Conservation (phyloP, 176 grass and related monocot species). For the Metroxylon sagu region DNA sequence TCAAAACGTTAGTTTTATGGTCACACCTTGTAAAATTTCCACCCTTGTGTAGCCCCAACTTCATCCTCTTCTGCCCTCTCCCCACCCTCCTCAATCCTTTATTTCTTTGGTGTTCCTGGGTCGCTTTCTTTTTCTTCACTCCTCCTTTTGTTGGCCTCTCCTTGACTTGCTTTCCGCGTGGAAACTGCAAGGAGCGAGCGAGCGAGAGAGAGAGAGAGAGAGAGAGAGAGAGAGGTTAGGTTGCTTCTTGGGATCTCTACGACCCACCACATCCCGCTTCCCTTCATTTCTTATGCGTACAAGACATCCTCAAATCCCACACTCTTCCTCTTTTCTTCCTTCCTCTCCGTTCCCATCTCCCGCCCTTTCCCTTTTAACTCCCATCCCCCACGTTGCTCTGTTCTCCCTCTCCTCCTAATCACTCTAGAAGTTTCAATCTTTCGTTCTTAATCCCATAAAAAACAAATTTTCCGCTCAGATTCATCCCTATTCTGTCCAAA, state of each 20-base stretch:
- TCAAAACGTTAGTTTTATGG: too few relatives aligned
- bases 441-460: background rate
- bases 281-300: slow-evolving; percentile 67
- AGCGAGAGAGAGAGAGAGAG: slow-evolving; percentile 8
- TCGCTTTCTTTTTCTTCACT: slow-evolving; percentile 1
- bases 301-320: slow-evolving; percentile 46
- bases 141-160: background rate
- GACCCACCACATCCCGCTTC: slow-evolving; percentile 24
- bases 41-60: too few relatives aligned
- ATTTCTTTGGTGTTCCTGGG: background rate
- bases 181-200: slow-evolving; percentile 19
- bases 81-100: background rate
- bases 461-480: too few relatives aligned
- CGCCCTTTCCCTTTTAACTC: slow-evolving; percentile 21
- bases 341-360: background rate
- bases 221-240: background rate
- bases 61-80: background rate
- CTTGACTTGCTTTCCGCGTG: slow-evolving; percentile 13
- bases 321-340: slow-evolving; percentile 4
- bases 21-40: too few relatives aligned
- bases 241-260: slow-evolving; percentile 67
- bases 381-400: background rate
- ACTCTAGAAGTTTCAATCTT: slow-evolving; percentile 4
- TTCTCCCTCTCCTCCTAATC: slow-evolving; percentile 1
- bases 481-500: slow-evolving; percentile 13